Percentiles rank a stretch among this genome's conserved stretches.
Evolutionary conservation across 345 rosid species (phyloP).

Genomic region (Iberis pinnata): DNA sequence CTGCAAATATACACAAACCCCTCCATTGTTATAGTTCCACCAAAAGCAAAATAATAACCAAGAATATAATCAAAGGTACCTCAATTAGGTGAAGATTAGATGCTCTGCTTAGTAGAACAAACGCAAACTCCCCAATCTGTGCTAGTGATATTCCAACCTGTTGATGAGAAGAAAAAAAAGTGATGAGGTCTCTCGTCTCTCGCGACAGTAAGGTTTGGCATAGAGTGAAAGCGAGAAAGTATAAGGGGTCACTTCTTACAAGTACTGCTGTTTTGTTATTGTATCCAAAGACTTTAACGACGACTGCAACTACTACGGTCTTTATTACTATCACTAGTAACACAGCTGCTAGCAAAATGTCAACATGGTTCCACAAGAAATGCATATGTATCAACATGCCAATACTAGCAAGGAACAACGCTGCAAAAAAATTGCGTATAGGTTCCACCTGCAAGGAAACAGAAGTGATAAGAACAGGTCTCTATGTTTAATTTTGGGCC

Average conservation of each 20-base stretch:
- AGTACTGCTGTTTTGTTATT: slow-evolving; percentile 73
- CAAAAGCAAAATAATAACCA: no score
- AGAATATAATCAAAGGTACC: no score
- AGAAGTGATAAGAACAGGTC: not conserved
- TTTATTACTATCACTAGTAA: slow-evolving; percentile 64
- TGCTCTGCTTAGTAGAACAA: slow-evolving; percentile 85
- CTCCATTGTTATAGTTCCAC: no score
- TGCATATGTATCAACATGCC: slow-evolving; percentile 83
- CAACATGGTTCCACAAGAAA: slow-evolving; percentile 85
- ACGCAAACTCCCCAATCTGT: slow-evolving; percentile 87
- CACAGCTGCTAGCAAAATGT: slow-evolving; percentile 80
- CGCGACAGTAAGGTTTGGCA: not conserved
- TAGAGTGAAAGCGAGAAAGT: slow-evolving; percentile 13
- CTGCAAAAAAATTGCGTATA: slow-evolving; percentile 83
- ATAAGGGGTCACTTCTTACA: slow-evolving; percentile 27
- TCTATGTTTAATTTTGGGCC: not conserved
- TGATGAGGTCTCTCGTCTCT: no score
- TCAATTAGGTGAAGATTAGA: slow-evolving; percentile 86
- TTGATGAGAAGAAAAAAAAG: not conserved
- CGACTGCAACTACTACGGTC: slow-evolving; percentile 51
- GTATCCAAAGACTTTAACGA: slow-evolving; percentile 85
- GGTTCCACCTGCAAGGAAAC: slow-evolving; percentile 58
- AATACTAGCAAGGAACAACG: slow-evolving; percentile 85
- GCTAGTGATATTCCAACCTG: slow-evolving; percentile 56
- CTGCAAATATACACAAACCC: slow-evolving; percentile 27